Evolutionary conservation across 2,329 filamentous ascomycete genomes (phyloP).

Genomic region (Dactylellina sp.): DNA sequence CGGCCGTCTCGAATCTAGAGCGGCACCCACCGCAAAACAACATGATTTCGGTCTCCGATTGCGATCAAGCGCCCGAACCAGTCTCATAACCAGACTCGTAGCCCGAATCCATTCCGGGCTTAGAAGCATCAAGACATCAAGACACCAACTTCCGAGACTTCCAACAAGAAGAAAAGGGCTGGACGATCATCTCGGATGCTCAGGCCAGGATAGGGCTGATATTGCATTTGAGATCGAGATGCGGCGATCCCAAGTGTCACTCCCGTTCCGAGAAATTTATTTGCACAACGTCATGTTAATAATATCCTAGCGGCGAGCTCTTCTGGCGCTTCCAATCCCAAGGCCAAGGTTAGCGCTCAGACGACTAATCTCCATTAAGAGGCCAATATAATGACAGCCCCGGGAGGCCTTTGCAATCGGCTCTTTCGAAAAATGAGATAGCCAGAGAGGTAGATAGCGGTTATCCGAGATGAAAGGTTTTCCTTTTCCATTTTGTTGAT

Average conservation of each 20-base stretch:
- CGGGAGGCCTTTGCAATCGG: not conserved
- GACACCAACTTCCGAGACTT: not conserved
- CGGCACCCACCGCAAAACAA: not conserved
- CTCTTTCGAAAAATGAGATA: conserved; percentile 14
- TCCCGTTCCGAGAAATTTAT: conserved; percentile 34
- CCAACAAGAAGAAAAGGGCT: not conserved
- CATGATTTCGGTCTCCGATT: not conserved
- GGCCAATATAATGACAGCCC: conserved; percentile 20
- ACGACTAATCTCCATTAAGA: conserved; percentile 20
- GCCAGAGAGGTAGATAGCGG: not conserved
- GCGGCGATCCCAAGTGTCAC: conserved; percentile 19
- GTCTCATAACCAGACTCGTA: too few species aligned
- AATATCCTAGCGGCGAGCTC: conserved; percentile 39
- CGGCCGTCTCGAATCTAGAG: not conserved
- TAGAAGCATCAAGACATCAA: too few species aligned
- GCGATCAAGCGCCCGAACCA: conserved; percentile 1
- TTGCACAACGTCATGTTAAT: conserved; percentile 43
- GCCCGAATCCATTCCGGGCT: too few species aligned
- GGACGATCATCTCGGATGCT: conserved; percentile 1
- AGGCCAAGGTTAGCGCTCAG: conserved; percentile 24
- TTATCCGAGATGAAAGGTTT: conserved; percentile 16
- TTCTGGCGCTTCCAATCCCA: conserved; percentile 19
- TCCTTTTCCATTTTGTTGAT: conserved; percentile 9
- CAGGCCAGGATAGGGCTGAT: conserved; percentile 42
- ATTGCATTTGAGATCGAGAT: conserved; percentile 40